Evolutionary conservation across 2,329 filamentous ascomycete genomes (phyloP), one percentile per base, ranked within the genome.

Genomic region (Fusarium compactum): DNA sequence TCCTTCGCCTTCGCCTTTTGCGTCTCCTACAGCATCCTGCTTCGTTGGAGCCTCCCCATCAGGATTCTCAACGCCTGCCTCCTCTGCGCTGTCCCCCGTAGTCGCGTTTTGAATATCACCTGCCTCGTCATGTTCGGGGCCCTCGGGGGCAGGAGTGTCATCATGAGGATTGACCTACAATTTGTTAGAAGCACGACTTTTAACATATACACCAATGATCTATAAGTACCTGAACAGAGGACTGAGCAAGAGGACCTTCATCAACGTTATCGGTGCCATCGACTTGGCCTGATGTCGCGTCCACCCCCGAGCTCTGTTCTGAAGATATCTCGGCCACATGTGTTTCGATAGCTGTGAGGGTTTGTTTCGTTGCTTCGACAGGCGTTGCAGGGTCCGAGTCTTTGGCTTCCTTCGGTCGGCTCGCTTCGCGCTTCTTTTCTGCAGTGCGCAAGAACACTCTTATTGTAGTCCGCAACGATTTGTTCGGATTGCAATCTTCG

Each of bases 381-480:
- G 85, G 82, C 0, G 81, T 81, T 25, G 76, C 71, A 6, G 83
- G 80, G 4, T 81, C 75, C 32, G 80, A 80, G 34, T 78, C 82
- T 55, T 82, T 82, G 6, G 77, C 67, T 61, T 87, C 82, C 70
- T 87, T 89, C 0, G 84, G 81, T 46, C 87, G 85, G 45, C 85
- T 85, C 53, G 89, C 87, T 74, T 95, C 92, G 67, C 92, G 88
- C 81, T 97, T 97, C 85, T 97, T 97, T 80, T 97, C 92, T 73
- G 94, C 92, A 0, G 92, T 97, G 76, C 95, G 92, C 51, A 99
- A 82, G 77, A 97, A 99, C 15, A 96, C 93, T 73, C 93, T 92
- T 72, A 98, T 91, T 3, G 96, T 99, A 27, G 93, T 96, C 71
- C 96, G 91, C n/a, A 98, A 85, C 29, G 92, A 90, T 79, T 97